Base-by-base conservation (phyloP, 805 yeast genomes). In the Candida koratica region DNA sequence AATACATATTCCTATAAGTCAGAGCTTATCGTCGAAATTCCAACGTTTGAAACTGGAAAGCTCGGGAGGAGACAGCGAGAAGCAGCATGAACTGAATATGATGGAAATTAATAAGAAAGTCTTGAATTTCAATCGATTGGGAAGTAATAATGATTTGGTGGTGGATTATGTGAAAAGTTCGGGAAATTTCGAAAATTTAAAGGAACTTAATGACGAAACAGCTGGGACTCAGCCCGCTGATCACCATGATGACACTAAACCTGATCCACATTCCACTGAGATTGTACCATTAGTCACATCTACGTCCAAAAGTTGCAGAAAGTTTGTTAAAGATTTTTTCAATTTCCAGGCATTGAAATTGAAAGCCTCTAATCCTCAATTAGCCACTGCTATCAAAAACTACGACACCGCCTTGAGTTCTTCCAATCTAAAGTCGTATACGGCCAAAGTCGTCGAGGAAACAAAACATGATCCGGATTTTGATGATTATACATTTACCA, bases 381-480 rank as follows among this genome's bases (percentile, higher is more conserved):
- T 59, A 26, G 33, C 40, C 17, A 49, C 62, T 10, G 47, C 50
- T 16, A 53, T 59, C 38, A 55, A 49, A 33, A 58, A 48, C 40
- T 56, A 56, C 36, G 58, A 53, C 31, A 48, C 51, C 17, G 39
- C 57, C 10, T 43, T 49, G 18, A 51, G 51, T 10, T 46, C 55
- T 28, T 14, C 40, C 14, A 53, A 59, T 38, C 44, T 61, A 28
- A 53, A 52, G 27, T 34, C 49, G 2, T 61, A 59, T 55, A 51
- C 57, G 13, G 45, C 42, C 17, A 42, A 36, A 25, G 38, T 52
- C 6, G 44, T 43, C 8, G 44, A 47, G 23, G 50, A 49, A 22
- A 25, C 28, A 6, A 26, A 30, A 6, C 40, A 42, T n/a, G 46
- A 36, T 19, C 27, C 29, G 10, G 44, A 44, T 22, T 32, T 32